Evolutionary conservation across 1,284 basidiomycete genomes (phyloP).

Genomic region (Trichosporon coremiiforme): DNA sequence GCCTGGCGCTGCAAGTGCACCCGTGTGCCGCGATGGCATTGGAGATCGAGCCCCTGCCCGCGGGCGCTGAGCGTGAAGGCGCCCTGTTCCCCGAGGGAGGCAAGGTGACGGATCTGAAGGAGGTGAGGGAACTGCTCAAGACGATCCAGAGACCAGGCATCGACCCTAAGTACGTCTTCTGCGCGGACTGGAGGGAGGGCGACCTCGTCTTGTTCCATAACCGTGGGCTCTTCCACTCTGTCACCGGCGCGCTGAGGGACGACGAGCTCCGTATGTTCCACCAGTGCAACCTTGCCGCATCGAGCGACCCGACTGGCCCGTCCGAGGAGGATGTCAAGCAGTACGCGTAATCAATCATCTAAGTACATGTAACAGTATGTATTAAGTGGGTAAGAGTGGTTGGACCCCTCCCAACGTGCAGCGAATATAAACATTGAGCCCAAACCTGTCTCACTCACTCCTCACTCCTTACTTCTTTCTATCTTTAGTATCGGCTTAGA

Average conservation of each 20-base stretch:
- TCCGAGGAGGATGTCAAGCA: slow-evolving; percentile 64
- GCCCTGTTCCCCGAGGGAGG: slow-evolving; percentile 72
- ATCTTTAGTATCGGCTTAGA: too few relatives aligned
- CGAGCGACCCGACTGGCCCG: slow-evolving; percentile 69
- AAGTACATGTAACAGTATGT: neutral
- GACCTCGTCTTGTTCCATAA: slow-evolving; percentile 74
- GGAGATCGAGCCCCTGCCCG: slow-evolving; percentile 66
- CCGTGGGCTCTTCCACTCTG: slow-evolving; percentile 72
- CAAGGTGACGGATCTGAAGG: slow-evolving; percentile 67
- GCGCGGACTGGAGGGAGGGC: slow-evolving; percentile 64
- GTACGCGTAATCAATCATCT: slow-evolving; percentile 61
- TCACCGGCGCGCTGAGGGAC: slow-evolving; percentile 70
- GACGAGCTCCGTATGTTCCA: slow-evolving; percentile 76
- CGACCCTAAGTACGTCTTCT: slow-evolving; percentile 61
- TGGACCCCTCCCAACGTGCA: neutral
- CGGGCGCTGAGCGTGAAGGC: slow-evolving; percentile 56
- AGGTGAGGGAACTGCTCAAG: slow-evolving; percentile 73
- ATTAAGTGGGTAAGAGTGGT: neutral
- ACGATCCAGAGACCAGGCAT: slow-evolving; percentile 79
- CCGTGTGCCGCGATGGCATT: slow-evolving; percentile 66
- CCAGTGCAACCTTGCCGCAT: slow-evolving; percentile 78
- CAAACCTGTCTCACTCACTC: neutral
- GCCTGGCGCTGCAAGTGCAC: slow-evolving; percentile 75
- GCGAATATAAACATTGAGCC: neutral
- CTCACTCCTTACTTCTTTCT: too few relatives aligned